phyloP scores from a whole-genome alignment of 768 basidiomycete species.

The Imleria badia region DNA sequence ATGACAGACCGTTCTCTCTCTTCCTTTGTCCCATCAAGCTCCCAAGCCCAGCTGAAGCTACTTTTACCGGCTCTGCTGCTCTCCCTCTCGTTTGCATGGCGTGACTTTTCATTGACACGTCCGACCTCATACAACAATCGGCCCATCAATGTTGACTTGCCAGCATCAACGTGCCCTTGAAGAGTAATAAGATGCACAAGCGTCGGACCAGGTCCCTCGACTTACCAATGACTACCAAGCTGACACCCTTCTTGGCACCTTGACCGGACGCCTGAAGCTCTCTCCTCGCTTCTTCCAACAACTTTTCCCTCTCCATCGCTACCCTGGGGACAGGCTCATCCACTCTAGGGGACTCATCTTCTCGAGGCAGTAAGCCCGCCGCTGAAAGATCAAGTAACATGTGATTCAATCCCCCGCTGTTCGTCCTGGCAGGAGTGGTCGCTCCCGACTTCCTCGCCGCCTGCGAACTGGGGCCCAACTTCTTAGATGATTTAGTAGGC shows the following conservation, averaged over 20 bases:
- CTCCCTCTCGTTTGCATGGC: slow-evolving; percentile 82
- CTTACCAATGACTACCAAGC: slow-evolving; percentile 90
- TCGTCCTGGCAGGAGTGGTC: slow-evolving; percentile 41
- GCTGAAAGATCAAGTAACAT: slow-evolving; percentile 72
- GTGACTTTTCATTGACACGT: slow-evolving; percentile 80
- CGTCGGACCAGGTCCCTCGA: neutral
- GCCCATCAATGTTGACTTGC: slow-evolving; percentile 98
- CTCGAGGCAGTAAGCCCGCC: slow-evolving; percentile 58
- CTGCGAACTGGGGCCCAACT: slow-evolving; percentile 31
- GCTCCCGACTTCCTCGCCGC: slow-evolving; percentile 39
- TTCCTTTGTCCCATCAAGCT: slow-evolving; percentile 88
- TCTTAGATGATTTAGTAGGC: slow-evolving; percentile 45
- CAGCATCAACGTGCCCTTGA: slow-evolving; percentile 96
- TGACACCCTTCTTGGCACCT: slow-evolving; percentile 67
- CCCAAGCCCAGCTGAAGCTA: slow-evolving; percentile 99
- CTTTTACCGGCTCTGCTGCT: slow-evolving; percentile 89
- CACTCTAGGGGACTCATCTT: slow-evolving; percentile 35
- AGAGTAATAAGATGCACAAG: slow-evolving; percentile 9
- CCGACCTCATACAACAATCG: slow-evolving; percentile 91
- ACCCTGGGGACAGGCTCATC: slow-evolving; percentile 62
- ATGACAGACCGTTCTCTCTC: slow-evolving; percentile 81
- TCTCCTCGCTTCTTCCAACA: slow-evolving; percentile 75
- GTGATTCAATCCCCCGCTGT: slow-evolving; percentile 44
- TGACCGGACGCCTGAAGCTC: slow-evolving; percentile 46
- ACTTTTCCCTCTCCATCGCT: slow-evolving; percentile 71